Conservation (phyloP, 176 grass and related monocot genomes). For the Triticum monococcum region DNA sequence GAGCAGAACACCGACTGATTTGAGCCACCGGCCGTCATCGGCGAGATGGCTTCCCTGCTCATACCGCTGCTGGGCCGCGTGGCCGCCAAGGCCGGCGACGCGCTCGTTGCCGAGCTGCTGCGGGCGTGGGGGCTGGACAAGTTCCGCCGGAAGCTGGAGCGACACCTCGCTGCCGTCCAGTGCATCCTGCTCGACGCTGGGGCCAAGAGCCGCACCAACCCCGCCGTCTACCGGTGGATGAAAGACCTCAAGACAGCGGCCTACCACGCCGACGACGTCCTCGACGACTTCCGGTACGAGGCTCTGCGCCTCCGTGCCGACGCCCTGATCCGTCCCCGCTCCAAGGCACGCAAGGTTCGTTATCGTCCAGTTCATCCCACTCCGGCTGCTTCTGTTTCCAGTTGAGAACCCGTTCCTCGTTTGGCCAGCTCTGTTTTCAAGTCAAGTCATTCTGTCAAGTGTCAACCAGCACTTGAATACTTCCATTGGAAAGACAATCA, state of each 20-base stretch:
- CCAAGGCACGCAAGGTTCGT: neutral
- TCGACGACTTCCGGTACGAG: neutral
- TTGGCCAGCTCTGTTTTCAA: too few species aligned
- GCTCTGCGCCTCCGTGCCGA: neutral
- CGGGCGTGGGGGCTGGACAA: neutral
- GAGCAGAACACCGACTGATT: too few species aligned
- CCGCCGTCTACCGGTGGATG: neutral
- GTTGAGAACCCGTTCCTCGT: too few species aligned
- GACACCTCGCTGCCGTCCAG: neutral
- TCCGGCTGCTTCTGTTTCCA: too few species aligned
- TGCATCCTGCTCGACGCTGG: neutral
- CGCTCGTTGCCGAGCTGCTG: neutral
- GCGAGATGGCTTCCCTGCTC: neutral
- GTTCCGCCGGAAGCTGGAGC: neutral
- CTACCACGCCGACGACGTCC: neutral
- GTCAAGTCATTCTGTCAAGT: too few species aligned
- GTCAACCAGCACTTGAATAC: too few species aligned
- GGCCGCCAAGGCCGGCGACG: neutral
- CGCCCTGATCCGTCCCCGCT: accelerated
- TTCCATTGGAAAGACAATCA: too few species aligned
- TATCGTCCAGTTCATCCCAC: too few species aligned
- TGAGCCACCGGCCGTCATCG: too few species aligned
- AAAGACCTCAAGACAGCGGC: neutral
- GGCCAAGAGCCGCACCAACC: neutral
- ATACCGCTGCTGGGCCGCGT: neutral